These are phyloP conservation scores for Actinomortierella ambigua DNA, from an alignment of 371 early-diverging fungal genomes.

Conservation along the genomic window DNA sequence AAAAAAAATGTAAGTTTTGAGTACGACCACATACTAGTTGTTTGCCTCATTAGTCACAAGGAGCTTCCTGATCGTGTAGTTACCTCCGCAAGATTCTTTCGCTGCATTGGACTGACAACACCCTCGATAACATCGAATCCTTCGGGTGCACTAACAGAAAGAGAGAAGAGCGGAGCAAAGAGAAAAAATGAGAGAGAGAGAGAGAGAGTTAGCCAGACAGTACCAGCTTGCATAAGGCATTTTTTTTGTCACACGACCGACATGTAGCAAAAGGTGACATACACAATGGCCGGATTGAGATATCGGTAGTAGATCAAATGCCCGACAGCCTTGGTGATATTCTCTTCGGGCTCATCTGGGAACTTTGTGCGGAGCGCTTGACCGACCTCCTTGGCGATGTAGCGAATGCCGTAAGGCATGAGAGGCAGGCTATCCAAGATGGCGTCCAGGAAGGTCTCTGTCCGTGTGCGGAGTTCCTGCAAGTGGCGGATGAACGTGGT, in stretches of 20 bases:
- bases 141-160: constrained; percentile 83
- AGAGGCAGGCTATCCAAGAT: constrained; percentile 78
- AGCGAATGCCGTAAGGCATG: constrained; percentile 97
- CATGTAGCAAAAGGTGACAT: constrained; percentile 47
- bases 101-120: constrained; percentile 82
- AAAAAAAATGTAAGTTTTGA: constrained; percentile 2
- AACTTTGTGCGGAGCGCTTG: constrained; percentile 80
- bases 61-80: background rate
- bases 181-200: background rate
- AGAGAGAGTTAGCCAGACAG: background rate
- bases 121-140: constrained; percentile 94
- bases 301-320: constrained; percentile 96
- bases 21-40: background rate
- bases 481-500: constrained; percentile 76
- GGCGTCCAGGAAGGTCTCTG: constrained; percentile 79
- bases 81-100: constrained; percentile 93
- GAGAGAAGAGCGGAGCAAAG: background rate
- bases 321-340: constrained; percentile 86
- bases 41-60: background rate
- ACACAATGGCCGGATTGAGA: constrained; percentile 97
- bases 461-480: constrained; percentile 76
- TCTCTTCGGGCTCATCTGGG: constrained; percentile 77
- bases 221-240: too few relatives aligned
- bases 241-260: too few relatives aligned
- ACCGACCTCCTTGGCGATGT: constrained; percentile 89